Percentiles rank a stretch among this genome's conserved stretches.
phyloP scores from a whole-genome alignment of 495 filamentous ascomycete species.

The Amorphotheca resinae region DNA sequence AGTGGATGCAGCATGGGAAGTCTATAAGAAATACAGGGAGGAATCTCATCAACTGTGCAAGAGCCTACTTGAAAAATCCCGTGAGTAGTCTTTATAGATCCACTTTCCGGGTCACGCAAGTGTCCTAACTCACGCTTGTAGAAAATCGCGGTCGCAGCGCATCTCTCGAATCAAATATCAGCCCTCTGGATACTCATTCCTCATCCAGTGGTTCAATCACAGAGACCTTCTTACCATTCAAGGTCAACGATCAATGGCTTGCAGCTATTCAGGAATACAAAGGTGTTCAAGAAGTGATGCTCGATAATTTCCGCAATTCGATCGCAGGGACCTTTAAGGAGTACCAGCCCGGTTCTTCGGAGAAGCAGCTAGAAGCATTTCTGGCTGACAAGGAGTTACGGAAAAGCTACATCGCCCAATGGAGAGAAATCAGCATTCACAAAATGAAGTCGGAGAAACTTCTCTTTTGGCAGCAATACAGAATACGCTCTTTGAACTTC shows the following conservation, averaged over 20 bases:
- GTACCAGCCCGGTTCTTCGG: conserved; percentile 23
- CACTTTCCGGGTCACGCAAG: neutral
- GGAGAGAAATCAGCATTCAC: conserved; percentile 25
- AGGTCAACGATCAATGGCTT: conserved; percentile 19
- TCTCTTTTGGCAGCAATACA: conserved; percentile 20
- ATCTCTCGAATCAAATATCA: conserved; percentile 12
- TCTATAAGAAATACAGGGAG: conserved; percentile 21
- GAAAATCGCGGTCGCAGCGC: conserved; percentile 5
- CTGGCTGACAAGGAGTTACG: conserved; percentile 20
- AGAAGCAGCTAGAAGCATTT: conserved; percentile 18
- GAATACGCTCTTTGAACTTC: conserved; percentile 14
- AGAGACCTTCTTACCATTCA: conserved; percentile 3
- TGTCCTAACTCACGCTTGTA: neutral
- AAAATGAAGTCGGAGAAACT: conserved; percentile 23
- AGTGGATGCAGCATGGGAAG: conserved; percentile 23
- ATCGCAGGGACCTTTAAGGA: conserved; percentile 22
- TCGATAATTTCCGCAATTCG: conserved; percentile 17
- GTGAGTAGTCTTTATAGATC: conserved; percentile 1
- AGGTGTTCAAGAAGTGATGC: conserved; percentile 20
- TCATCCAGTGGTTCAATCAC: conserved; percentile 7
- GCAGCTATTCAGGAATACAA: conserved; percentile 24
- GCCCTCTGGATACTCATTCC: conserved; percentile 11
- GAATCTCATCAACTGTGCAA: conserved; percentile 19
- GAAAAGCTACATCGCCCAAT: conserved; percentile 19
- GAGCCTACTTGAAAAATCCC: conserved; percentile 18